Percentiles rank a stretch among this genome's conserved stretches.
Conservation (phyloP, 306 rosid species). For the Pachyrhizus erosus region DNA sequence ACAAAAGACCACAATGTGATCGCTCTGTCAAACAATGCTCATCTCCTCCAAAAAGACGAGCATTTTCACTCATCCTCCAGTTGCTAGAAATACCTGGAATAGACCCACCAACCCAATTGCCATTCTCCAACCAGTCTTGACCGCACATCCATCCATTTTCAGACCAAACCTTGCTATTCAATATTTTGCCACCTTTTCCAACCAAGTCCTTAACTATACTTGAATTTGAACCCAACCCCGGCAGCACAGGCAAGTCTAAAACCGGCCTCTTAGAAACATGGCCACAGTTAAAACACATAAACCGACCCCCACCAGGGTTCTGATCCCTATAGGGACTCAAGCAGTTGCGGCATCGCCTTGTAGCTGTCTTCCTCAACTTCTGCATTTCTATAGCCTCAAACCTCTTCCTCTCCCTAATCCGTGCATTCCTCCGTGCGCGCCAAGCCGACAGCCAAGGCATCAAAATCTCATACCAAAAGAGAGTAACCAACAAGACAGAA, state of each 20-base stretch:
- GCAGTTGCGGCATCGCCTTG: constrained; percentile 83
- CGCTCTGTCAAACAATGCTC: constrained; percentile 86
- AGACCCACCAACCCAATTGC: constrained; percentile 79
- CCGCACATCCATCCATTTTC: constrained; percentile 91
- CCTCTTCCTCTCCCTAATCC: constrained; percentile 87
- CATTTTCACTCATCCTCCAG: constrained; percentile 70
- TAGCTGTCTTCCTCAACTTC: constrained; percentile 87
- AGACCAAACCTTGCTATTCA: constrained; percentile 85
- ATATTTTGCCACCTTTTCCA: constrained; percentile 86
- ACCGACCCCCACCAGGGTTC: constrained; percentile 94
- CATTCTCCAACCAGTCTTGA: constrained; percentile 91
- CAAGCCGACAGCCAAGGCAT: constrained; percentile 97
- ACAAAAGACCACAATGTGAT: constrained; percentile 72
- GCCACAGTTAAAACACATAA: constrained; percentile 96
- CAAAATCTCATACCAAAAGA: constrained; percentile 98
- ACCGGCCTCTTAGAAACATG: constrained; percentile 93
- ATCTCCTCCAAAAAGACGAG: constrained; percentile 70
- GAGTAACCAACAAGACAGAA: constrained; percentile 86
- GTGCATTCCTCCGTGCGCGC: constrained; percentile 77
- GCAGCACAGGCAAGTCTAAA: constrained; percentile 81
- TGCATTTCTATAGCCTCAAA: constrained; percentile 90
- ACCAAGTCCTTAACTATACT: constrained; percentile 78
- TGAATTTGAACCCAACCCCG: constrained; percentile 70
- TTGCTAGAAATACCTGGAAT: constrained; percentile 61
- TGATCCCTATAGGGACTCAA: constrained; percentile 91